Base-by-base conservation (phyloP, 2,329 filamentous ascomycete genomes). In the Microcyclosporella mali region DNA sequence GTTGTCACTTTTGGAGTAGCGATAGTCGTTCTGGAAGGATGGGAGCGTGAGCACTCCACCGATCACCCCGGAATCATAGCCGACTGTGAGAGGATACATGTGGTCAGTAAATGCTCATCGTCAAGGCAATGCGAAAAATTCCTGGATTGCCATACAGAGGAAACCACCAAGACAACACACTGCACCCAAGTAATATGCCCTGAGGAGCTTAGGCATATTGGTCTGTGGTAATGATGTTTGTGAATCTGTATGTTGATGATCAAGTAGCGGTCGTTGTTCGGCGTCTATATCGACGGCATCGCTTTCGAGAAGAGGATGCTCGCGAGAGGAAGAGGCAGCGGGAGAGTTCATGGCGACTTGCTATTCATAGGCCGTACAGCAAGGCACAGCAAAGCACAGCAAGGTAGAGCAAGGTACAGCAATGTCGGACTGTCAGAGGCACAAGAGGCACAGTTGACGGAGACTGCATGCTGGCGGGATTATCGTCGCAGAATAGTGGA, bases 141-240 rank as follows among this genome's bases (percentile, higher is more conserved):
- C n/a, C n/a, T n/a, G 27, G 16, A 14, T 21, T 6, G 28, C 37
- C 32, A 51, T 51, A 45, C 56, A 52, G 3, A 72, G 53, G 48
- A 73, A 72, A 1, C 73, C 73, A 6, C 72, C 73, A 49, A 73
- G 69, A 50, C 72, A 77, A 10, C 75, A 68, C 3, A 76, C 68
- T 1, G 62, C 62, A 2, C 71, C 72, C 8, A 77, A 65, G 66
- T 68, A 76, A 55, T 75, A 77, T 21, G 71, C 71, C 43, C 73
- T 63, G 27, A 72, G 50, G 40, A 44, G 40, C 28, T 36, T 40
- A 19, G 43, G 46, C 37, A 34, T 37, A 15, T 16, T 37, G 28
- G 18, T 8, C 31, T 25, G 18, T 19, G 6, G 18, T 19, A 17
- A 11, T 21, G 7, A 6, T 11, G 9, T 14, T 36, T 12, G 33